A percentile compares a stretch with the other conserved stretches of the same genome.
Evolutionary conservation across 2,329 filamentous ascomycete genomes (phyloP).

Genomic region (Diaporthe humulicola): DNA sequence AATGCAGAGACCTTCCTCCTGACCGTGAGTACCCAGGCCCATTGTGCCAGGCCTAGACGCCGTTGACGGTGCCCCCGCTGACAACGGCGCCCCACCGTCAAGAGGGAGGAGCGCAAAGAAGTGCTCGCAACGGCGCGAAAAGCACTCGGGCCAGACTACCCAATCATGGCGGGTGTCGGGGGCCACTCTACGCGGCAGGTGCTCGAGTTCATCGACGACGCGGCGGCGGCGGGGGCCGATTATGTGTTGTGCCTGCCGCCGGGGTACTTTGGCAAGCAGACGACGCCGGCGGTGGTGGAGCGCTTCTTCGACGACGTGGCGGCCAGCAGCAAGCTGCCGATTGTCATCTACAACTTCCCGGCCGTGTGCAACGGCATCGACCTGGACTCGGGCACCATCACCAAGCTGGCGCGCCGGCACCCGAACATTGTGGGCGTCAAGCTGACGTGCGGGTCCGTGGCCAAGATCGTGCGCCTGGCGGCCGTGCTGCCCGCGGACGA

Average conservation of each 20-base stretch:
- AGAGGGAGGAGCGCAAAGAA: conserved; percentile 47
- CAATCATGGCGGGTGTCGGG: conserved; percentile 74
- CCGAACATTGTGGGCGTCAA: conserved; percentile 75
- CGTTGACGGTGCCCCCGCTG: background rate
- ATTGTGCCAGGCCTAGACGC: background rate
- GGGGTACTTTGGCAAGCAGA: conserved; percentile 75
- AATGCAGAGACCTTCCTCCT: conserved; percentile 52
- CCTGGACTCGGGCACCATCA: conserved; percentile 74
- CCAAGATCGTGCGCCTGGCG: conserved; percentile 70
- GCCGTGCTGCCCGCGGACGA: conserved; percentile 62
- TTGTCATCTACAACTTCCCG: conserved; percentile 79
- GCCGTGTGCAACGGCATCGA: conserved; percentile 77
- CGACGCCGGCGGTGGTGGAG: conserved; percentile 68
- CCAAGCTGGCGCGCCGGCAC: conserved; percentile 61
- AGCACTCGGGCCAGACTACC: conserved; percentile 65
- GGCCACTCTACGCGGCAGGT: conserved; percentile 76
- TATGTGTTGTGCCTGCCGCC: conserved; percentile 73
- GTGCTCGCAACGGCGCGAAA: conserved; percentile 69
- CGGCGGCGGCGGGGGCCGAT: conserved; percentile 70
- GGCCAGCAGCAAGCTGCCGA: conserved; percentile 63
- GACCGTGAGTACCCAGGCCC: conserved; percentile 43
- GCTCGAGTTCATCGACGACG: conserved; percentile 70
- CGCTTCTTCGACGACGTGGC: conserved; percentile 72
- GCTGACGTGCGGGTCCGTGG: conserved; percentile 78
- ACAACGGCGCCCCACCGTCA: background rate